Evolutionary conservation across 192 early-diverging fungal genomes (phyloP).

Genomic region (Backusella australiensis): DNA sequence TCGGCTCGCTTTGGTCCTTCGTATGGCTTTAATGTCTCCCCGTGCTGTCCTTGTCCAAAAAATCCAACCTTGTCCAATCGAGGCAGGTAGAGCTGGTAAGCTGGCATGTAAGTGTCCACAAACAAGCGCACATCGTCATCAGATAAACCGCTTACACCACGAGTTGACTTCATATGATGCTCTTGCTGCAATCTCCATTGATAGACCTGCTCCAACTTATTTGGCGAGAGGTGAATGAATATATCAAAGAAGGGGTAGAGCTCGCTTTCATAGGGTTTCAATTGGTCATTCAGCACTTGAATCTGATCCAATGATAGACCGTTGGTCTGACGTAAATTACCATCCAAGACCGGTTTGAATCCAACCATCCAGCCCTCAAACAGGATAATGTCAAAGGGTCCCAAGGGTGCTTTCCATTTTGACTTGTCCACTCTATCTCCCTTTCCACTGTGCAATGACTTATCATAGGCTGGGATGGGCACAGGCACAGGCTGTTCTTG

Average conservation of each 20-base stretch:
- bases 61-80: constrained; percentile 44
- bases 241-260: constrained; percentile 72
- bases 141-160: constrained; percentile 57
- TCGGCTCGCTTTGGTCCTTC: constrained; percentile 16
- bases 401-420: constrained; percentile 53
- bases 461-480: constrained; percentile 78
- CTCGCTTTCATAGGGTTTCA: constrained; percentile 53
- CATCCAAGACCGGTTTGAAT: constrained; percentile 61
- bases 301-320: constrained; percentile 45
- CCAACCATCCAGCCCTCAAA: constrained; percentile 95
- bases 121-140: constrained; percentile 80
- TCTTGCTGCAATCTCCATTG: constrained; percentile 91
- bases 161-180: constrained; percentile 45
- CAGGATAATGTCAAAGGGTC: constrained; percentile 75
- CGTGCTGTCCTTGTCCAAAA: constrained; percentile 31
- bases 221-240: constrained; percentile 68
- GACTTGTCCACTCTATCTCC: constrained; percentile 70
- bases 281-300: constrained; percentile 41
- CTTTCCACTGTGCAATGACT: constrained; percentile 67
- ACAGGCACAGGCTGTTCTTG: constrained; percentile 31
- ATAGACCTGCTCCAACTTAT: constrained; percentile 66
- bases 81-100: constrained; percentile 65
- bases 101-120: constrained; percentile 88
- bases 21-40: constrained; percentile 4
- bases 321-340: constrained; percentile 13